Evolutionary conservation across 2,329 filamentous ascomycete species (phyloP).

Genomic region (Ophiobolus disseminans): DNA sequence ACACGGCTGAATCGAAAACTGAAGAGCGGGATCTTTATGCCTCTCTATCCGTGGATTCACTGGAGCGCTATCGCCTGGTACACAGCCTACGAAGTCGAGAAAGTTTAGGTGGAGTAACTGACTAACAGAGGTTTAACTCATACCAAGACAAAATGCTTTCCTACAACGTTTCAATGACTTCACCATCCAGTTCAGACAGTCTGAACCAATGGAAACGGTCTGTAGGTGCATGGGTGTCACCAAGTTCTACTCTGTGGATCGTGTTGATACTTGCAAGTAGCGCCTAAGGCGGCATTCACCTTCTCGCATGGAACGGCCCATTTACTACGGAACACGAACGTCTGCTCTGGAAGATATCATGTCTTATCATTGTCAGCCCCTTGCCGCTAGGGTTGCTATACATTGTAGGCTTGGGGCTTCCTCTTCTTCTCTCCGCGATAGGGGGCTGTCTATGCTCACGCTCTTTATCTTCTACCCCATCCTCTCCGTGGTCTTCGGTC

Average conservation of each 20-base stretch:
- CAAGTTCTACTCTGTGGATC: background rate
- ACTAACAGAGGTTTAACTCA: too few species aligned
- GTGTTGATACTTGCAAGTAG: slow-evolving; percentile 3
- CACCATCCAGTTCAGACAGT: too few species aligned
- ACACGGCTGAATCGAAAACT: background rate
- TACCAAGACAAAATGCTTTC: too few species aligned
- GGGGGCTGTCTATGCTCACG: too few species aligned
- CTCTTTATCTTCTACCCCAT: too few species aligned
- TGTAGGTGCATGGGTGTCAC: background rate
- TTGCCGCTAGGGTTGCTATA: background rate
- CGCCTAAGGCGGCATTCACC: slow-evolving; percentile 26
- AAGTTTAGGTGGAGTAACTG: too few species aligned
- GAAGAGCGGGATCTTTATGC: background rate
- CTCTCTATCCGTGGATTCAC: background rate
- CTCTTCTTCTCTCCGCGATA: too few species aligned
- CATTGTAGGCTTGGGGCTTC: background rate
- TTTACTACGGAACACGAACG: slow-evolving; percentile 13
- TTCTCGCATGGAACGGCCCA: slow-evolving; percentile 31
- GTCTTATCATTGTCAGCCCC: slow-evolving; percentile 3
- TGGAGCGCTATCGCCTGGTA: background rate
- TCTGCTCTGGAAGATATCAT: slow-evolving; percentile 21
- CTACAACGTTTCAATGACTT: too few species aligned
- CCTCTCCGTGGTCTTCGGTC: too few species aligned
- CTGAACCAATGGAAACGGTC: background rate
- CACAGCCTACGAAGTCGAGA: background rate